Conservation (phyloP, 352 stramenopile species). For the Phytophthora pistaciae region DNA sequence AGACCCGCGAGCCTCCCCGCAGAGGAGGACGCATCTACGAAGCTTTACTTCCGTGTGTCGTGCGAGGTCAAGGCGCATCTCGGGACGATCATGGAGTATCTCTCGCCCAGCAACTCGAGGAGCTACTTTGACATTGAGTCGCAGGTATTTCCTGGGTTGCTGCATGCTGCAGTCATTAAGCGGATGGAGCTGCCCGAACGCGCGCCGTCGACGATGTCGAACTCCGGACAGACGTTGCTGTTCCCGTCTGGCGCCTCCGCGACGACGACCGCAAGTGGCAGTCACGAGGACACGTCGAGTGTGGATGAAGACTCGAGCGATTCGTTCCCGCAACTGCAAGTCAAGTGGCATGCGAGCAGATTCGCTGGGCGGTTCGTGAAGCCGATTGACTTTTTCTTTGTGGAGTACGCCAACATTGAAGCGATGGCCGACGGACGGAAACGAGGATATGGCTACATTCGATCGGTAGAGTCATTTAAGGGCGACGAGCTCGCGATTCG, state of each 20-base stretch:
- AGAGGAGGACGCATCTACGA: slow-evolving; percentile 56
- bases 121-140: slow-evolving; percentile 86
- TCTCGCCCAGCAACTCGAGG: slow-evolving; percentile 71
- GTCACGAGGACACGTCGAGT: slow-evolving; percentile 54
- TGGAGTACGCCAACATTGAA: slow-evolving; percentile 88
- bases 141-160: slow-evolving; percentile 80
- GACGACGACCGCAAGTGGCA: slow-evolving; percentile 39
- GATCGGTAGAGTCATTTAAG: slow-evolving; percentile 86
- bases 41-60: slow-evolving; percentile 87
- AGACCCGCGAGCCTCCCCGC: slow-evolving; percentile 50
- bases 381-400: slow-evolving; percentile 88
- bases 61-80: slow-evolving; percentile 86
- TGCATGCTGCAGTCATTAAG: slow-evolving; percentile 85
- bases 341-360: slow-evolving; percentile 89
- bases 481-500: slow-evolving; percentile 79
- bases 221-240: slow-evolving; percentile 31
- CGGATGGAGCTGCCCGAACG: slow-evolving; percentile 70
- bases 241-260: slow-evolving; percentile 35
- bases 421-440: slow-evolving; percentile 66
- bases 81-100: slow-evolving; percentile 83
- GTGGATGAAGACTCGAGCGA: slow-evolving; percentile 49
- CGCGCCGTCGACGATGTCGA: slow-evolving; percentile 12
- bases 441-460: slow-evolving; percentile 81
- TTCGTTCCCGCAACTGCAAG: slow-evolving; percentile 74
- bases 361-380: slow-evolving; percentile 87